A percentile compares a stretch with the other conserved stretches of the same genome.
Conservation (phyloP, 2,329 filamentous ascomycete genomes). For the Mycosphaerella sp. region DNA sequence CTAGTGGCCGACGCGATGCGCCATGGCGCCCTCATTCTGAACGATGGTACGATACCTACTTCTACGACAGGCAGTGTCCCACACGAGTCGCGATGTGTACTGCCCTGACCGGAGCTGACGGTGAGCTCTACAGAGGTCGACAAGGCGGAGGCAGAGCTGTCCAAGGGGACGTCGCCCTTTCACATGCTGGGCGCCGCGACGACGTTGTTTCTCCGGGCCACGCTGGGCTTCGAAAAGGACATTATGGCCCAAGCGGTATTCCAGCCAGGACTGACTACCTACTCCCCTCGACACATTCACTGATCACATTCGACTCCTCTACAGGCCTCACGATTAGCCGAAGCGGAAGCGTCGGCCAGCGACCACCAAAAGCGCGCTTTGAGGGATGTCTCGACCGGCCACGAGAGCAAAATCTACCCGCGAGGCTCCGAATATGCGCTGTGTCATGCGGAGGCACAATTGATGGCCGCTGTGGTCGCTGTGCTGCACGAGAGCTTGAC, state of each 20-base stretch:
- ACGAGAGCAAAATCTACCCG: constrained; percentile 63
- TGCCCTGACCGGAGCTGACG: too few relatives aligned
- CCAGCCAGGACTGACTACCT: background rate
- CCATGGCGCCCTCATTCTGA: constrained; percentile 32
- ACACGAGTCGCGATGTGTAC: too few relatives aligned
- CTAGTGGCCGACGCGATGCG: constrained; percentile 43
- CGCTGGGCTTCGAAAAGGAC: constrained; percentile 86
- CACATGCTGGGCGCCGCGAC: constrained; percentile 79
- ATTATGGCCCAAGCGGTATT: constrained; percentile 63
- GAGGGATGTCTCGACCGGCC: constrained; percentile 50
- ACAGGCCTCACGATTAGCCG: constrained; percentile 59
- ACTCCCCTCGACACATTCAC: background rate
- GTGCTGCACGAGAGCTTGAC: constrained; percentile 90
- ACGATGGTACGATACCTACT: constrained; percentile 39
- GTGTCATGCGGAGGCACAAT: constrained; percentile 74
- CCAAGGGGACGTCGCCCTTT: constrained; percentile 72
- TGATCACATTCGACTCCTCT: background rate
- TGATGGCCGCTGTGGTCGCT: constrained; percentile 82
- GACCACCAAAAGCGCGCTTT: constrained; percentile 67
- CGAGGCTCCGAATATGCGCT: constrained; percentile 82
- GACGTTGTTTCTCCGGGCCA: constrained; percentile 75
- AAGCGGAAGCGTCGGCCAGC: constrained; percentile 71
- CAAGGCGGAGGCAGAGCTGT: constrained; percentile 67
- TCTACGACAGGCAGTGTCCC: too few relatives aligned
- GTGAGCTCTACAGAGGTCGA: constrained; percentile 58